Evolutionary conservation across 2,329 filamentous ascomycete genomes (phyloP), one percentile per base, ranked within the genome.

Genomic region (Microcyclosporella mali): DNA sequence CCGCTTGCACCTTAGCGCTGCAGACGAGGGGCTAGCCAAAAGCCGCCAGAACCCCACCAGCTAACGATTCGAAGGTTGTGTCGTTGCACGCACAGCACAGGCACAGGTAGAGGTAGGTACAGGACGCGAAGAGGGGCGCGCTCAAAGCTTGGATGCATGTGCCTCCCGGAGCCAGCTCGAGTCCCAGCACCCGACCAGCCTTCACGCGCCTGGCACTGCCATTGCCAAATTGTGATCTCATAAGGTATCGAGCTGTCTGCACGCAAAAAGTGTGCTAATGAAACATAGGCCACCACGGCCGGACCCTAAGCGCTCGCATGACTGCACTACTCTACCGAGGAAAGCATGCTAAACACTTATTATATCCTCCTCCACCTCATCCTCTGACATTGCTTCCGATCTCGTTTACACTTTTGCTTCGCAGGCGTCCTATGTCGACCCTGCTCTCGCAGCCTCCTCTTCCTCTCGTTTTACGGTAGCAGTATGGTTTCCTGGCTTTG

Each of bases 401-500:
- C 51, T 49, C 41, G 47, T 43, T 52, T 49, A 37, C 42, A 47
- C 49, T 47, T 46, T 52, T 29, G 33, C 40, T 45, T 37, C 16
- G 39, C 49, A 47, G 43, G 48, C 46, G 49, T 54, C 47, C 50
- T 52, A 56, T 57, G 58, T 60, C 50, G 55, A 51, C 52, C 47
- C 51, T 52, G 55, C 47, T 48, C 50, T 47, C 47, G 47, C 50
- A 39, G 47, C 49, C 53, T 45, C 47, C 50, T 40, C 42, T 45
- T 54, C 45, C 57, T 56, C 55, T 61, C 59, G 56, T 58, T 61
- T 53, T 38, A 52, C 43, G 47, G 51, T 51, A 41, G 48, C 60
- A 63, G 56, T 50, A 62, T 62, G 60, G 49, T 55, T 56, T 58
- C 57, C 56, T 61, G 55, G 57, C 49, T 59, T 50, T 50, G 42